Evolutionary conservation across 768 basidiomycete species (phyloP).

Genomic region (Tylopilus sp.): DNA sequence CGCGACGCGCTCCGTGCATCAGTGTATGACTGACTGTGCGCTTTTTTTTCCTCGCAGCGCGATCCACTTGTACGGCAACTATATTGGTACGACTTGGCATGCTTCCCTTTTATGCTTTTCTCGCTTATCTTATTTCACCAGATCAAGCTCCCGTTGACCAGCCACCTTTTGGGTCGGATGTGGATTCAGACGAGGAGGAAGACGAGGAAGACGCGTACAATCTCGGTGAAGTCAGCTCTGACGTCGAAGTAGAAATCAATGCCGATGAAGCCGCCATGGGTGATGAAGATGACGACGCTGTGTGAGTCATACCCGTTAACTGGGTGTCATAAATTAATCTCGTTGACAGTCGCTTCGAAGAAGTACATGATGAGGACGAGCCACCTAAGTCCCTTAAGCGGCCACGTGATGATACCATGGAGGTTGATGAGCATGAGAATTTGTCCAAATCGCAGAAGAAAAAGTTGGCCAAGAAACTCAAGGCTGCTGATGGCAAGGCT

Average conservation of each 20-base stretch:
- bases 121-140: conserved; percentile 24
- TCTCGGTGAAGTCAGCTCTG: conserved; percentile 76
- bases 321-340: neutral
- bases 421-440: conserved; percentile 38
- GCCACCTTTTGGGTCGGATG: conserved; percentile 47
- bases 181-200: conserved; percentile 46
- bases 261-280: conserved; percentile 58
- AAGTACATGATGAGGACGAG: conserved; percentile 43
- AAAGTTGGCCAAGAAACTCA: conserved; percentile 67
- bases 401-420: conserved; percentile 57
- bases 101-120: neutral
- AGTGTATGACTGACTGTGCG: conserved; percentile 6
- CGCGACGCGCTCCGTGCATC: neutral
- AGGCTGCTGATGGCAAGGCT: conserved; percentile 52
- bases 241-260: conserved; percentile 77
- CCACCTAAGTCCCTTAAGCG: conserved; percentile 59
- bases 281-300: conserved; percentile 39
- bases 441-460: conserved; percentile 58
- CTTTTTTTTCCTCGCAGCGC: conserved; percentile 39
- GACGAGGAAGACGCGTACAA: conserved; percentile 40
- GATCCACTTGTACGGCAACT: conserved; percentile 81
- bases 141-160: conserved; percentile 52
- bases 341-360: conserved; percentile 61
- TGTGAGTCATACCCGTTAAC: conserved; percentile 33
- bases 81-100: conserved; percentile 52